Base-by-base conservation (phyloP, 345 rosid genomes). In the Euclidium syriacum region DNA sequence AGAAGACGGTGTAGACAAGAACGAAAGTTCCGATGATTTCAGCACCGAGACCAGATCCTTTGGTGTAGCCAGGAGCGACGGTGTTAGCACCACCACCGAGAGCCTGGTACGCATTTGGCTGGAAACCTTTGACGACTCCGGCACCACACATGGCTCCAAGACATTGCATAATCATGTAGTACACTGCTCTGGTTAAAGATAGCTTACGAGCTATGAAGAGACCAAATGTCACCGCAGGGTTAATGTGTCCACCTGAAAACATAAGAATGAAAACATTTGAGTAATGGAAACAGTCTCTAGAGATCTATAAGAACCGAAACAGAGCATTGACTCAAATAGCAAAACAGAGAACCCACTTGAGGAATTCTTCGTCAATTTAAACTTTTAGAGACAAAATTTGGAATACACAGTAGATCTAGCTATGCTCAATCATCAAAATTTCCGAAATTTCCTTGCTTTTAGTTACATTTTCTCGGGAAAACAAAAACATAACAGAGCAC, bases 21-120 rank as follows among this genome's bases (percentile, higher is more conserved):
- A 75, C 70, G 2, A 75, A 75, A 4, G 79, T 75, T 14, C 79
- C 79, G 1, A 75, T 47, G 49, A 75, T 75, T 55, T 75, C 79
- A 51, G 79, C 78, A 14, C 78, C 78, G 4, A 74, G 79, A 10
- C 76, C 79, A 19, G 70, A 71, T 2, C 81, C 81, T 24, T 76
- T 76, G 62, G 77, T 70, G 69, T 79, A 79, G 11, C 83, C 83
- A 8, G 6, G 62, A 54, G 64, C 68, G 26, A 77, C 79, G 3
- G 53, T 41, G 70, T 79, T 79, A 47, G 83, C 81, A 23, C 83
- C 83, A 6, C 83, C 83, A 26, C 78, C 80, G 22, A 63, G 61
- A 12, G 49, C 5, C 58, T 73, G 72, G 36, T 65, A 79, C 12
- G 27, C 71, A 2, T 10, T 40, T 35, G 72, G 73, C 56, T 73